These are phyloP conservation scores for Microthlaspi erraticum DNA, from an alignment of 345 rosid genomes.

Conservation along the genomic window DNA sequence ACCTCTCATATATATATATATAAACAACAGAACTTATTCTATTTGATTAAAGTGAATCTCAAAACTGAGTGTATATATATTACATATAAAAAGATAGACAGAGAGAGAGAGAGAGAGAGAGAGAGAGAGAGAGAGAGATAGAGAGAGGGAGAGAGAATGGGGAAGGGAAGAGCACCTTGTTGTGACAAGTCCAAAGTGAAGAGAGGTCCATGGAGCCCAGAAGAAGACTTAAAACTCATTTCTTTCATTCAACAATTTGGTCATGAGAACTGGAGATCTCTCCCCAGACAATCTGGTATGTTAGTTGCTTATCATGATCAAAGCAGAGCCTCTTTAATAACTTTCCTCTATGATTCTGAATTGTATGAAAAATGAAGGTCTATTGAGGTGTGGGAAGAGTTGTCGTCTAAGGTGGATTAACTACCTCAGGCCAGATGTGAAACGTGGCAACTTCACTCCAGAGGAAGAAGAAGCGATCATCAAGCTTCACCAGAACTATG, in stretches of 20 bases:
- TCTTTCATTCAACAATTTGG: constrained; percentile 72
- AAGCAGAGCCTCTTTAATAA: constrained; percentile 18
- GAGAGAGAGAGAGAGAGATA: neutral
- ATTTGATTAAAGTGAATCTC: constrained; percentile 31
- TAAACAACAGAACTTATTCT: constrained; percentile 23
- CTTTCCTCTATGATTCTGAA: constrained; percentile 6
- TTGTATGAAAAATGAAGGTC: constrained; percentile 50
- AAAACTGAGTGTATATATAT: constrained; percentile 17
- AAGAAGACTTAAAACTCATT: constrained; percentile 83
- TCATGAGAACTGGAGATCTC: constrained; percentile 76
- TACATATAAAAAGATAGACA: neutral
- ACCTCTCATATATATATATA: constrained; percentile 15
- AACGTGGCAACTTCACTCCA: constrained; percentile 74
- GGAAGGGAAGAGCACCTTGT: constrained; percentile 92
- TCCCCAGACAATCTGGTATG: constrained; percentile 68
- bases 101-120: no score
- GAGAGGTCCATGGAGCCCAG: constrained; percentile 98
- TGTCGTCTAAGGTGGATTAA: constrained; percentile 94
- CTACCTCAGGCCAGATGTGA: constrained; percentile 87
- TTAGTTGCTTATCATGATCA: constrained; percentile 30
- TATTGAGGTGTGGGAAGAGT: constrained; percentile 88
- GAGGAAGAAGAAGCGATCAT: constrained; percentile 78
- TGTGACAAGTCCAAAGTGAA: constrained; percentile 90
- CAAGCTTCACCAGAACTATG: constrained; percentile 59
- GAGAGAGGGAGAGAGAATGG: constrained; percentile 48